Base-by-base conservation (phyloP, 2,329 filamentous ascomycete species). In the Knufia petricola region DNA sequence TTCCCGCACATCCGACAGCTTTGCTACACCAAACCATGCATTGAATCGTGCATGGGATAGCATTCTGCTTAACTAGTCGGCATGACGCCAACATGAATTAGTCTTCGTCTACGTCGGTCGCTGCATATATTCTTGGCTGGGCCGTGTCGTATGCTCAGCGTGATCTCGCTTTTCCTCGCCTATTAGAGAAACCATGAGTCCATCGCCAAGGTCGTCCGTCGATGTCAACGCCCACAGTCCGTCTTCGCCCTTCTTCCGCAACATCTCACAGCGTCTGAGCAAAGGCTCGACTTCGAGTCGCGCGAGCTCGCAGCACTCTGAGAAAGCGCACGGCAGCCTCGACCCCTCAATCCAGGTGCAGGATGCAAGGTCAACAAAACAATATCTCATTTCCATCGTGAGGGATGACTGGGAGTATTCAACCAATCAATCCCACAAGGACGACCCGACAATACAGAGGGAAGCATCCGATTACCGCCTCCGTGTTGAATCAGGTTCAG, bases 391-490 rank as follows among this genome's bases (percentile, higher is more conserved):
- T 17, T 51, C 53, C 2, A 41, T 55, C 17, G 40, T 60, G 10
- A 26, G 51, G 49, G 51, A 56, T 45, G 58, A 60, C 39, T 60
- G 58, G 58, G 52, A 59, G 21, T 60, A 53, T 42, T 48, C 55
- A 21, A 34, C 48, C 7, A 49, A 55, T 31, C 23, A 46, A 36
- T 8, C 32, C 24, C 21, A 39, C 31, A 26, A 37, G 34, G 17
- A 37, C 13, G 19, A 48, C 26, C 20, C 21, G 19, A 19, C 4
- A 40, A 46, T 37, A 13, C 38, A 50, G n/a, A 50, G 55, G 15
- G 54, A 54, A 28, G 55, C 57, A 2, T 24, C 52, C n/a, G 48
- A 32, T 2, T 59, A 54, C 41, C 52, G 51, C 13, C 24, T 53
- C 34, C 50, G 57, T 3, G 55, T 55, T 40, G 57, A 55, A 36